Percentiles rank a stretch among this genome's conserved stretches.
Conservation (phyloP, 2,329 filamentous ascomycete species). For the Hyphodiscus sp. region DNA sequence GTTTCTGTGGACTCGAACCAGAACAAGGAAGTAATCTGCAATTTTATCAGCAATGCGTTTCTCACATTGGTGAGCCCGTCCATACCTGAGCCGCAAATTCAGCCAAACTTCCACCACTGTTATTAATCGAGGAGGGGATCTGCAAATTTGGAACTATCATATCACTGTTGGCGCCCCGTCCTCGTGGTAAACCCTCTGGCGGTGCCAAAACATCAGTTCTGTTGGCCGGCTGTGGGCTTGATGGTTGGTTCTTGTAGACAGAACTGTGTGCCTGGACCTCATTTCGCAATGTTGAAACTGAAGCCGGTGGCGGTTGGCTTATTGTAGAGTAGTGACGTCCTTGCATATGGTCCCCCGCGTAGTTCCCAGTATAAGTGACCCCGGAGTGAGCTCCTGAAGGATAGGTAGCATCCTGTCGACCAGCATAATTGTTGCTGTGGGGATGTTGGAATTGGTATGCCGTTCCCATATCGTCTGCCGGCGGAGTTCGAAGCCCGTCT, state of each 20-base stretch:
- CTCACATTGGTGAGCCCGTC: constrained; percentile 4
- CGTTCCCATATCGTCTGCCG: constrained; percentile 47
- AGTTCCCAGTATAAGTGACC: constrained; percentile 10
- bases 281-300: constrained; percentile 14
- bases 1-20: constrained; percentile 92
- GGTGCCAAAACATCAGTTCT: constrained; percentile 12
- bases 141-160: constrained; percentile 41
- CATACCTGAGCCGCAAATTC: constrained; percentile 78
- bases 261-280: constrained; percentile 22
- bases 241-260: constrained; percentile 10
- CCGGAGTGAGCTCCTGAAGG: constrained; percentile 8
- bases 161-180: constrained; percentile 21
- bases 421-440: constrained; percentile 41
- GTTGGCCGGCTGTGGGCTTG: constrained; percentile 17
- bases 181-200: constrained; percentile 14
- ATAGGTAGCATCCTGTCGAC: constrained; percentile 32
- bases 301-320: constrained; percentile 9
- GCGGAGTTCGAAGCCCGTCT: constrained; percentile 44
- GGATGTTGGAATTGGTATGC: constrained; percentile 44
- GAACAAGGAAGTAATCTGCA: constrained; percentile 87
- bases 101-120: constrained; percentile 67
- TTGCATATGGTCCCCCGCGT: constrained; percentile 6
- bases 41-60: constrained; percentile 15
- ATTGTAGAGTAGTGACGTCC: constrained; percentile 15
- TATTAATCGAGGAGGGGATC: constrained; percentile 70